Evolutionary conservation across 768 basidiomycete genomes (phyloP).

Genomic region (Podaxis sp.): DNA sequence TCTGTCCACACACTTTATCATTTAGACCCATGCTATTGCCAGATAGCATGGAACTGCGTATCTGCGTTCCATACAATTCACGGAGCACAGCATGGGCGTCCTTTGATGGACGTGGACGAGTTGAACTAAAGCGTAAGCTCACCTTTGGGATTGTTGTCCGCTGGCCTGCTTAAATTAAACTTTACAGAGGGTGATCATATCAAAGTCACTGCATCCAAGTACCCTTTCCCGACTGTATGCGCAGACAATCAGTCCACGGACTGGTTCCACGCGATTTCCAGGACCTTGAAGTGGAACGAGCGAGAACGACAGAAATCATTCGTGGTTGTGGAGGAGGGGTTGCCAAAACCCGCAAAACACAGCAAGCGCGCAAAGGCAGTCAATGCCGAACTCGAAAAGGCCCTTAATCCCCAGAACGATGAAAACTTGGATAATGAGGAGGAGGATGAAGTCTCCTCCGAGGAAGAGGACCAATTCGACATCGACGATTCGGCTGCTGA

Average conservation of each 20-base stretch:
- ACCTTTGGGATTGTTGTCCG: slow-evolving; percentile 1
- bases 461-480: slow-evolving; percentile 77
- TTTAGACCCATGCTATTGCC: slow-evolving; percentile 99
- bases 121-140: slow-evolving; percentile 89
- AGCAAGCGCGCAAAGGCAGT: slow-evolving; percentile 25
- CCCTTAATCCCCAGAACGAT: slow-evolving; percentile 29
- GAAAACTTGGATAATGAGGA: slow-evolving; percentile 54
- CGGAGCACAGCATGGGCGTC: slow-evolving; percentile 98
- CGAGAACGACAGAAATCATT: slow-evolving; percentile 98
- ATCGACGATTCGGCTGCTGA: slow-evolving; percentile 87
- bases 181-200: slow-evolving; percentile 95
- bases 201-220: slow-evolving; percentile 95
- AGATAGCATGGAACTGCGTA: slow-evolving; percentile 96
- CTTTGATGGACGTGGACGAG: slow-evolving; percentile 95
- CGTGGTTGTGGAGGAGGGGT: slow-evolving; percentile 93
- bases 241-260: slow-evolving; percentile 97
- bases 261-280: slow-evolving; percentile 97
- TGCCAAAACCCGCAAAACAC: slow-evolving; percentile 38
- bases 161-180: slow-evolving; percentile 13
- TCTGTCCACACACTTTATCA: slow-evolving; percentile 97
- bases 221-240: slow-evolving; percentile 98
- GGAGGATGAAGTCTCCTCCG: slow-evolving; percentile 51
- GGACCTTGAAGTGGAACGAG: slow-evolving; percentile 99
- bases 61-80: slow-evolving; percentile 99
- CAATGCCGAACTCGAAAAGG: slow-evolving; percentile 19